Conservation (phyloP, 1,139 yeast species). For the Suhomyces bribrorum region DNA sequence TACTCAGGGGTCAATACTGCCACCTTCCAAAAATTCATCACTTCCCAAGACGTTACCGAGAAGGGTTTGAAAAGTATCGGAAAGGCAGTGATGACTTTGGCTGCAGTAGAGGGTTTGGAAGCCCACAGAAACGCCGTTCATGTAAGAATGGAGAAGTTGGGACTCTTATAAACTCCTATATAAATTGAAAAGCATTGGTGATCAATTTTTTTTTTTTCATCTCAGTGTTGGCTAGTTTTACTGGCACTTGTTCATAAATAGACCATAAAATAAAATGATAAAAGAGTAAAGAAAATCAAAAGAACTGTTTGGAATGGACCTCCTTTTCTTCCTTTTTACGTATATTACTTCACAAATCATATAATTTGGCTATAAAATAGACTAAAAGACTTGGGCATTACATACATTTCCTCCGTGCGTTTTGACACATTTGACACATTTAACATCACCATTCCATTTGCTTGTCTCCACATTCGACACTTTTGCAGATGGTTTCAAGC, state of each 20-base stretch:
- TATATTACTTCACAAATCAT: too few species aligned
- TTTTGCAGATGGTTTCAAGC: conserved; percentile 50
- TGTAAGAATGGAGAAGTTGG: conserved; percentile 83
- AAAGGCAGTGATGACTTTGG: conserved; percentile 92
- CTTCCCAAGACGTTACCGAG: conserved; percentile 85
- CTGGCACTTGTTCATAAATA: too few species aligned
- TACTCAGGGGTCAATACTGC: conserved; percentile 97
- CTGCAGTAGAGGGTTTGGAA: conserved; percentile 95
- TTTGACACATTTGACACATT: too few species aligned
- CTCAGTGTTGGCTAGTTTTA: not conserved
- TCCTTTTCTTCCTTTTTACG: too few species aligned
- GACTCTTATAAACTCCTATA: conserved; percentile 30
- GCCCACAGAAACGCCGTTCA: conserved; percentile 97
- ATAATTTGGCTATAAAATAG: too few species aligned
- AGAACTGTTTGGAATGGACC: too few species aligned
- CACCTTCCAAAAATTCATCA: conserved; percentile 92
- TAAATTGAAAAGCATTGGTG: not conserved
- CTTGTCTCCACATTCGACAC: conserved; percentile 43
- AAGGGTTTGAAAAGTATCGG: conserved; percentile 88
- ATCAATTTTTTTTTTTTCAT: not conserved
- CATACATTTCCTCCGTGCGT: too few species aligned
- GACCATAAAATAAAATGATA: not conserved
- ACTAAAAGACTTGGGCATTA: too few species aligned
- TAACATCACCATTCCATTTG: conserved; percentile 15
- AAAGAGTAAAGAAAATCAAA: too few species aligned